Evolutionary conservation across 2,329 filamentous ascomycete genomes (phyloP).

Genomic region (Paecilomyces sp.): DNA sequence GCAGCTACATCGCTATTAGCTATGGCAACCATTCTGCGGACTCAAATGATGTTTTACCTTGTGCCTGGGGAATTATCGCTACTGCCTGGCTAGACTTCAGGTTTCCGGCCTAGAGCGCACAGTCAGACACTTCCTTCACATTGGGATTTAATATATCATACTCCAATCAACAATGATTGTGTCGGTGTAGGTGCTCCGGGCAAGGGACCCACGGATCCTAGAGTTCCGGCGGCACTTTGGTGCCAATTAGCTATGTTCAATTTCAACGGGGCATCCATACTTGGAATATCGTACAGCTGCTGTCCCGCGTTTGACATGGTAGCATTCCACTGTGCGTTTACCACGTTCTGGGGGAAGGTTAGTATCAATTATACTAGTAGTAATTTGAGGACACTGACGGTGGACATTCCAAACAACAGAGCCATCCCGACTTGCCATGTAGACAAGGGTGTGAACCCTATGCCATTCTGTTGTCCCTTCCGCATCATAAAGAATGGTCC

Average conservation of each 20-base stretch:
- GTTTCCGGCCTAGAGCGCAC: neutral
- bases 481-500: neutral
- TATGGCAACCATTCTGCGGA: neutral
- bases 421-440: neutral
- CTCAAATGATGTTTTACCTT: neutral
- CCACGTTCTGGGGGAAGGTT: neutral
- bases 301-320: neutral
- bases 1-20: neutral
- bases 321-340: neutral
- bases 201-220: neutral
- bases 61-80: neutral
- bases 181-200: neutral
- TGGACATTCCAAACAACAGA: neutral
- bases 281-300: neutral
- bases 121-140: neutral
- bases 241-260: neutral
- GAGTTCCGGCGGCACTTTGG: neutral
- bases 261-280: neutral
- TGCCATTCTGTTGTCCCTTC: neutral
- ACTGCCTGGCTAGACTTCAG: neutral
- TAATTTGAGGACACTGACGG: neutral
- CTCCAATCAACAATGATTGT: neutral
- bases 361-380: neutral
- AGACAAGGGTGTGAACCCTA: neutral
- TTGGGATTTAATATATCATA: neutral